phyloP scores from a whole-genome alignment of 2,329 filamentous ascomycete genomes.

The Colletotrichum sp. region DNA sequence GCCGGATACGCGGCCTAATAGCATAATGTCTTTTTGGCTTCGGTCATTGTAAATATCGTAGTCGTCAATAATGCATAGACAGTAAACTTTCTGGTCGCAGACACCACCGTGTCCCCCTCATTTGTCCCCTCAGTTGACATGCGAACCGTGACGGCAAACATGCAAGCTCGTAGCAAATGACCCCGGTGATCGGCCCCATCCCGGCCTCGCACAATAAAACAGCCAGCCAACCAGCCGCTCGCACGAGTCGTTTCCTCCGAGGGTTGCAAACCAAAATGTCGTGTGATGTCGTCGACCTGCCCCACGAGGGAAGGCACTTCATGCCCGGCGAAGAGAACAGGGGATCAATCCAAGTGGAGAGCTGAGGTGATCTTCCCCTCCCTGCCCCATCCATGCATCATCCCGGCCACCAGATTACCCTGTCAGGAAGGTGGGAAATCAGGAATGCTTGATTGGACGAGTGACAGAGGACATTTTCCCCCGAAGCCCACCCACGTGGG shows the following conservation, averaged over 20 bases:
- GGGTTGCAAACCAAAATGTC: neutral
- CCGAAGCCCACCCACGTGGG: conserved; percentile 4
- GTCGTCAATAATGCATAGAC: neutral
- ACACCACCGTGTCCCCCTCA: neutral
- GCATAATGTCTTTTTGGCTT: neutral
- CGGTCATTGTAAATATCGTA: neutral
- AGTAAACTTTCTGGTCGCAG: neutral
- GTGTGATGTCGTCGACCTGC: neutral
- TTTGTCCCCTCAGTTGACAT: neutral
- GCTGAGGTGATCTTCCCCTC: neutral
- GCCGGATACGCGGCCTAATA: conserved; percentile 32
- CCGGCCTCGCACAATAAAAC: neutral
- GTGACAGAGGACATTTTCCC: neutral
- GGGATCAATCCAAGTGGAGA: neutral
- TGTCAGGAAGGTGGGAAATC: neutral
- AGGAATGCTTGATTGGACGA: neutral
- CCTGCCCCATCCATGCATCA: neutral
- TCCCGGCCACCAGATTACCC: neutral
- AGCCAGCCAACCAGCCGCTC: neutral
- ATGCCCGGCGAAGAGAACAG: neutral
- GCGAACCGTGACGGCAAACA: neutral
- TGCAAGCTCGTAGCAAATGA: neutral
- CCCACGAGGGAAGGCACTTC: neutral
- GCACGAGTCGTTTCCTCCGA: neutral
- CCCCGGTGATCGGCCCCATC: neutral